Evolutionary conservation across 2,329 filamentous ascomycete species (phyloP), one percentile per base, ranked within the genome.

Genomic region (Lecanoromycetidae sp.): DNA sequence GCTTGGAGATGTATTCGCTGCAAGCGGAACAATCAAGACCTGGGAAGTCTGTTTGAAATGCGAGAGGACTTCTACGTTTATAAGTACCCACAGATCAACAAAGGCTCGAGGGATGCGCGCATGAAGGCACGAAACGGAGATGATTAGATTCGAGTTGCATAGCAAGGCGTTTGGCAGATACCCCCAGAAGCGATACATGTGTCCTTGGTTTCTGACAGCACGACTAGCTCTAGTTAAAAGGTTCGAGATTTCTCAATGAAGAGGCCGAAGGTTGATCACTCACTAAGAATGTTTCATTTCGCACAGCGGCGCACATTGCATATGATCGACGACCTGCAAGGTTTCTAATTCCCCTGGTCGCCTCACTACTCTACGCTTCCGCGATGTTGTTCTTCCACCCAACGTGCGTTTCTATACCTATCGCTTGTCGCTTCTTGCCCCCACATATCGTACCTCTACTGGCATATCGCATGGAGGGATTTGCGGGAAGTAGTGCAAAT

Each of bases 1-100:
- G 57, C 66, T 7, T 70, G 67, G 67, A 69, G 68, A 47, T 59
- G 63, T 29, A 57, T 69, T 19, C 66, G 67, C 7, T 66, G 63
- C 43, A 63, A 61, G 36, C 59, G 67, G 37, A 59, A 67, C 29
- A 68, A 70, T 32, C 67, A 70, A 55, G 67, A 70, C 35, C 67
- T 70, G 56, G 67, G 67, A 3, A 66, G 59, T 44, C 58, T 69
- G 19, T 70, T 63, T 58, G 67, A 70, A 33, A 57, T 69, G 36
- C 58, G 67, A 35, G 62, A 68, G 46, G 57, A 52, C 5, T 55
- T 44, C n/a, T 56, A 51, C 27, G 52, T 52, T 8, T 44, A 37
- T 13, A 49, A 52, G 35, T 33, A 40, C 25, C 37, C 45, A 3
- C 35, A 33, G 4, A 39, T 46, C 13, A 20, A 30, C 20, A 46